These are phyloP conservation scores for Punctularia strigosozonata DNA, from an alignment of 768 basidiomycete species.

Conservation along the genomic window DNA sequence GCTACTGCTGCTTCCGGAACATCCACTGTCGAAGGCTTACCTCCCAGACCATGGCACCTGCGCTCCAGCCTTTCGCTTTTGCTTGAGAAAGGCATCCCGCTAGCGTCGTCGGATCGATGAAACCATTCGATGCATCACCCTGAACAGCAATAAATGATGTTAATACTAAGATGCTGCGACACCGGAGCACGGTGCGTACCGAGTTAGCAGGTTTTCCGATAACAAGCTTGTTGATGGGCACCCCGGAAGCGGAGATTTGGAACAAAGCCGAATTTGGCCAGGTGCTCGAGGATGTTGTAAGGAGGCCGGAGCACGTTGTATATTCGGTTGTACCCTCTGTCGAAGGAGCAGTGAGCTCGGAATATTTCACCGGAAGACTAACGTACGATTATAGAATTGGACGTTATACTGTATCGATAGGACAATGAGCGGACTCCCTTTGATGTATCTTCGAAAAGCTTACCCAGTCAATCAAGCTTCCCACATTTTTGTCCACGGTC, in stretches of 20 bases:
- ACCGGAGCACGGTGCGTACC: no score
- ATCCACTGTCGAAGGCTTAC: constrained; percentile 10
- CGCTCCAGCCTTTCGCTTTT: constrained; percentile 56
- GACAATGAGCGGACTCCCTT: no score
- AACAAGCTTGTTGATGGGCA: constrained; percentile 37
- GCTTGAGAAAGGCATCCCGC: constrained; percentile 51
- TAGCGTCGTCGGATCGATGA: constrained; percentile 44
- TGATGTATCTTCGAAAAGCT: constrained; percentile 3
- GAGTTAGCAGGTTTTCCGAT: constrained; percentile 40
- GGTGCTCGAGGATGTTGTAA: constrained; percentile 41
- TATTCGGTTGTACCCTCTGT: constrained; percentile 54
- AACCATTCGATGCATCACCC: constrained; percentile 38
- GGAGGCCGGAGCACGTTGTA: constrained; percentile 47
- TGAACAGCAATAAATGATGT: no score
- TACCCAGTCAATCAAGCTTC: constrained; percentile 33
- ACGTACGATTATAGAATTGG: constrained; percentile 26
- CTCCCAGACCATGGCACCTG: constrained; percentile 29
- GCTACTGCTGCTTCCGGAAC: not conserved
- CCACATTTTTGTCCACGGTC: constrained; percentile 23
- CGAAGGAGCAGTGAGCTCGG: not conserved
- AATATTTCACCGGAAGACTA: not conserved
- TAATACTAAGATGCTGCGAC: no score
- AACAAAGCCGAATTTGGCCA: constrained; percentile 54
- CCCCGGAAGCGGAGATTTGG: constrained; percentile 38
- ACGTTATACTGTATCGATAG: constrained; percentile 26